Evolutionary conservation across 345 rosid genomes (phyloP).

Genomic region (Corchorus capsularis): DNA sequence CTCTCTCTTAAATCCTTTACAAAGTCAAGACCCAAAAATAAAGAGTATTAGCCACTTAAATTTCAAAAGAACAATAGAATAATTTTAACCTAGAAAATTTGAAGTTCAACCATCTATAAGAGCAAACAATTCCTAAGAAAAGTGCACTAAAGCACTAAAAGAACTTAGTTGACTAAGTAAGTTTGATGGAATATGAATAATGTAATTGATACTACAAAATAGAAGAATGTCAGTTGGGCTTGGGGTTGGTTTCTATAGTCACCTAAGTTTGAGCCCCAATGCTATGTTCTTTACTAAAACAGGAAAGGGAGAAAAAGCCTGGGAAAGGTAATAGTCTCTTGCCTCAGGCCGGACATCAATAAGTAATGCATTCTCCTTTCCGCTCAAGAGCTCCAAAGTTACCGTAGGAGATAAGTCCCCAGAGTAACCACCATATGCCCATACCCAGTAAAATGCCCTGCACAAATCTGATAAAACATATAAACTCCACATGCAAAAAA

Average conservation of each 20-base stretch:
- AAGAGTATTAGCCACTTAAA: constrained; percentile 18
- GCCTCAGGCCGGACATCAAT: constrained; percentile 97
- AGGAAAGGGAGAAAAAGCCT: constrained; percentile 26
- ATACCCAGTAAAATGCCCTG: constrained; percentile 83
- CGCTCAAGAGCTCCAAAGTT: constrained; percentile 70
- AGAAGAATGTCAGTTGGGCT: background rate
- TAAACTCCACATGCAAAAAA: constrained; percentile 46
- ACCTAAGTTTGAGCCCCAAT: background rate
- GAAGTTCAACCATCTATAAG: constrained; percentile 17
- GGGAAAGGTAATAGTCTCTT: constrained; percentile 51
- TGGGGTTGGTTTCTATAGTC: background rate
- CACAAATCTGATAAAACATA: constrained; percentile 72
- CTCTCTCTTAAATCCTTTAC: constrained; percentile 73
- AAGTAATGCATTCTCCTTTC: constrained; percentile 68
- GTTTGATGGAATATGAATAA: background rate
- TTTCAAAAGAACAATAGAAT: background rate
- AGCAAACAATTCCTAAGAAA: constrained; percentile 12
- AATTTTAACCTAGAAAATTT: background rate
- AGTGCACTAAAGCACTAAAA: constrained; percentile 2
- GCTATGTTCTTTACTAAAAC: background rate
- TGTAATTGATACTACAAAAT: background rate
- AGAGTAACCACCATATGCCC: constrained; percentile 80
- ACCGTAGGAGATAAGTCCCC: constrained; percentile 83
- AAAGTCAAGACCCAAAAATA: constrained; percentile 24
- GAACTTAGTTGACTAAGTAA: constrained; percentile 22